Base-by-base conservation (phyloP, 208 protist genomes). In the Acanthamoeba castellanii region DNA sequence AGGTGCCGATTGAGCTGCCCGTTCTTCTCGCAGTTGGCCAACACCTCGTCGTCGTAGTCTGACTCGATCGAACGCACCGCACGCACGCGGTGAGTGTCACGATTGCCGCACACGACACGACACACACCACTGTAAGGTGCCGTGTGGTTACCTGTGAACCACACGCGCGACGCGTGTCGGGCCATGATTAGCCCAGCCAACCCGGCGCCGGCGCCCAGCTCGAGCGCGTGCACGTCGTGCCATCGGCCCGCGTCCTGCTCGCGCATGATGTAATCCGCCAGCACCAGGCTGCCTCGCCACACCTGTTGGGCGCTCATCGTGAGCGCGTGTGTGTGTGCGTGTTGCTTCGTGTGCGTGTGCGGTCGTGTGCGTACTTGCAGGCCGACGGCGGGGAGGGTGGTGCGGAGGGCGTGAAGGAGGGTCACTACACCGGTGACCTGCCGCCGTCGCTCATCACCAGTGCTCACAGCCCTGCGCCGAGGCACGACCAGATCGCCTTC, bases 251-350 rank as follows among this genome's bases (percentile, higher is more conserved):
- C 64, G n/a, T 70, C 64, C 37, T 84, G 74, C 18, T 84, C 74
- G 30, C 47, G 47, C 27, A 84, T 27, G 74, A 84, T 27, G 47
- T 84, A 84, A 0, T 84, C 74, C 20, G 74, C 34, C 74, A 84
- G 74, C 74, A 84, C 34, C 74, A 84, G 20, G 47, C 42, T 55
- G 37, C 74, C 74, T 42, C 74, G 74, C 74, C 74, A 84, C 74
- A 84, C 42, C 64, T 70, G 59, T 66, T 18, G 20, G 7, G 22
- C 59, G 14, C 22, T 18, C 59, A 18, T 66, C 22, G 55, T 59
- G 55, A 59, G 20, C 1, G 16, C 55, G 13, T 66, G 59, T 25
- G 14, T 1, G 14, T 18, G 59, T 27, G 59, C 25, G 59, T 66
- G 59, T 66, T 52, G 47, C 47, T n/a, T 0, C 50, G 50, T 55